A percentile compares a stretch with the other conserved stretches of the same genome.
These are phyloP conservation scores for Metschnikowia chrysomelidarum DNA, from an alignment of 805 yeast species.

Conservation along the genomic window DNA sequence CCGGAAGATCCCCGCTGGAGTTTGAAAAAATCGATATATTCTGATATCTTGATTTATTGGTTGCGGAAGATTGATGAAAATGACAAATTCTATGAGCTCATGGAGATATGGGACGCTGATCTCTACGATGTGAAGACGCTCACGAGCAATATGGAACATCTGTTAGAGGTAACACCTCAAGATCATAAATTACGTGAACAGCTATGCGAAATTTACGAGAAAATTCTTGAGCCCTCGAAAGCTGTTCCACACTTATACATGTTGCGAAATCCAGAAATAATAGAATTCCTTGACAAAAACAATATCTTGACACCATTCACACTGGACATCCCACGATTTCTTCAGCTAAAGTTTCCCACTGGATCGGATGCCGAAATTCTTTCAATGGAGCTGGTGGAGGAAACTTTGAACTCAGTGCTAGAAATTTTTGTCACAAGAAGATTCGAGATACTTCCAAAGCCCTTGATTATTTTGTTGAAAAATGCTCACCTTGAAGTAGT, in stretches of 20 bases:
- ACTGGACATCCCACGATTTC: constrained; percentile 49
- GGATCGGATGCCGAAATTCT: constrained; percentile 36
- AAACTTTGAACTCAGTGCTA: constrained; percentile 44
- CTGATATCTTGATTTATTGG: constrained; percentile 50
- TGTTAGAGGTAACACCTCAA: constrained; percentile 29
- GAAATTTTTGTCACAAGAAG: constrained; percentile 58
- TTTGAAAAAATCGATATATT: constrained; percentile 27
- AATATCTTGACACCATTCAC: constrained; percentile 58
- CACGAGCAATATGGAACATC: constrained; percentile 46
- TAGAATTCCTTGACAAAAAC: constrained; percentile 58
- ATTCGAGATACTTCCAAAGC: constrained; percentile 59
- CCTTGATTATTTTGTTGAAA: constrained; percentile 48
- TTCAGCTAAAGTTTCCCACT: constrained; percentile 39
- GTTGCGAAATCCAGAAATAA: constrained; percentile 51
- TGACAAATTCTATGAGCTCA: constrained; percentile 38
- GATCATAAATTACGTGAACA: constrained; percentile 34
- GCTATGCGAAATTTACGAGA: constrained; percentile 54
- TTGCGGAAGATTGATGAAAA: constrained; percentile 24
- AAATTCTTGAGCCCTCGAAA: constrained; percentile 52
- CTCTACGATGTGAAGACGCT: constrained; percentile 49
- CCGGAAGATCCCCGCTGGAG: constrained; percentile 49
- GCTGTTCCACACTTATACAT: constrained; percentile 66
- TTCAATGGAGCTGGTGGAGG: constrained; percentile 41
- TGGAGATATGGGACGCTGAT: constrained; percentile 56
- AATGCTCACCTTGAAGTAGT: constrained; percentile 45